phyloP scores from a whole-genome alignment of 495 filamentous ascomycete species.

The Neurospora africana region DNA sequence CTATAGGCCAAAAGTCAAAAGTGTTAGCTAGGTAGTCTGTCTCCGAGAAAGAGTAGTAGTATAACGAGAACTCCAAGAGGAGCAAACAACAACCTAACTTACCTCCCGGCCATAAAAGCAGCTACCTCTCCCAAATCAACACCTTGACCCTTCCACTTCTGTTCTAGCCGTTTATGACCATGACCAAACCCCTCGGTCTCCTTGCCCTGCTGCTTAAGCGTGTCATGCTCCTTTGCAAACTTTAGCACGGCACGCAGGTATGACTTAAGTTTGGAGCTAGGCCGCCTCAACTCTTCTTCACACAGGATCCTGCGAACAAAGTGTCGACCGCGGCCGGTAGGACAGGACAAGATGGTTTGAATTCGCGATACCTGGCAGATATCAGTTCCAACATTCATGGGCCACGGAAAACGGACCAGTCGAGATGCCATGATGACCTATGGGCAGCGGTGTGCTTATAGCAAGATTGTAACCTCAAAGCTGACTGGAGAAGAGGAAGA shows the following conservation, averaged over 20 bases:
- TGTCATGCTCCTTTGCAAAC: not conserved
- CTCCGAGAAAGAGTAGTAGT: not conserved
- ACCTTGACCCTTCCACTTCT: conserved; percentile 2
- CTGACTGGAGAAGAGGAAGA: not conserved
- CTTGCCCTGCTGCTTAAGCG: not conserved
- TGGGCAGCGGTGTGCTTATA: not conserved
- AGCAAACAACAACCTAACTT: conserved; percentile 14
- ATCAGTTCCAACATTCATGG: conserved; percentile 44
- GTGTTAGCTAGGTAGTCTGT: not conserved
- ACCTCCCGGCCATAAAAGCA: conserved; percentile 43
- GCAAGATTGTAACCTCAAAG: not conserved
- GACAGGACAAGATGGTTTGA: conserved; percentile 19
- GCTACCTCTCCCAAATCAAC: conserved; percentile 16
- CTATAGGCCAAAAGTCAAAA: conserved; percentile 11
- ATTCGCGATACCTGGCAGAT: conserved; percentile 43
- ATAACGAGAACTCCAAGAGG: not conserved
- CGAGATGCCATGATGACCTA: not conserved
- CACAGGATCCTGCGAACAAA: conserved; percentile 35
- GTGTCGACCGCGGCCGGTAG: conserved; percentile 4
- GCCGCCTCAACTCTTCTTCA: conserved; percentile 20
- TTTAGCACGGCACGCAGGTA: not conserved
- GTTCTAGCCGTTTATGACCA: not conserved
- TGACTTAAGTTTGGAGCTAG: not conserved
- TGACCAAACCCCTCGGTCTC: not conserved
- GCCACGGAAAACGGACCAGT: conserved; percentile 33